Evolutionary conservation across 1,139 yeast species (phyloP), one percentile per base, ranked within the genome.

Genomic region (Diutina ranongensis): DNA sequence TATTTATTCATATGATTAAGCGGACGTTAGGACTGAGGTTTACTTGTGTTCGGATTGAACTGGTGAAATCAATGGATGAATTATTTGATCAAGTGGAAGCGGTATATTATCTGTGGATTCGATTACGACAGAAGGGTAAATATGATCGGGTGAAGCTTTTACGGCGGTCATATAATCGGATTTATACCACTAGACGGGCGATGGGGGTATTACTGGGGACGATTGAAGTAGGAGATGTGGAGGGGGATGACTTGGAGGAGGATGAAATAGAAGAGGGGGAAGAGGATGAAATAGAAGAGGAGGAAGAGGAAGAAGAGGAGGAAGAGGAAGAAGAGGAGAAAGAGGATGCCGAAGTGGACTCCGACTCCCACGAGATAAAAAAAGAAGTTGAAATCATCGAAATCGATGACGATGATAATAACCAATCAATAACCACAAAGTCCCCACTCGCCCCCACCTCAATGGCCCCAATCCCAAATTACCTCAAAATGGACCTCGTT

Each of bases 61-160:
- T n/a, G 2, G 3, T 22, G 3, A n/a, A 22, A 7, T 16, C n/a
- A 13, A 31, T 38, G 5, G 15, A 4, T 15, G 42, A 38, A 22
- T 25, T 38, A 21, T 38, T 38, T 25, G 42, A 25, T 12, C 31
- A 38, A 25, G 33, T 38, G 15, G 42, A 38, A 7, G 42, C 42
- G 9, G 42, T 38, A n/a, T 38, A 22, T 18, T 18, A 38, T 15
- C 19, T 25, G 31, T 38, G 42, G 42, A 15, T 9, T 5, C 32
- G 33, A 7, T n/a, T 38, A 2, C 31, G 32, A 25, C 31, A 5
- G 19, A 16, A n/a, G n/a, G 32, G 7, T 8, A 15, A 32, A 27
- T 22, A 15, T 25, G 13, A 10, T 18, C 32, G 42, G 9, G 42
- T 38, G 3, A 10, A n/a, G 18, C n/a, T 20, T 12, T 38, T 38